phyloP scores from a whole-genome alignment of 2,329 filamentous ascomycete species.

The Phyllosticta citrichinensis region DNA sequence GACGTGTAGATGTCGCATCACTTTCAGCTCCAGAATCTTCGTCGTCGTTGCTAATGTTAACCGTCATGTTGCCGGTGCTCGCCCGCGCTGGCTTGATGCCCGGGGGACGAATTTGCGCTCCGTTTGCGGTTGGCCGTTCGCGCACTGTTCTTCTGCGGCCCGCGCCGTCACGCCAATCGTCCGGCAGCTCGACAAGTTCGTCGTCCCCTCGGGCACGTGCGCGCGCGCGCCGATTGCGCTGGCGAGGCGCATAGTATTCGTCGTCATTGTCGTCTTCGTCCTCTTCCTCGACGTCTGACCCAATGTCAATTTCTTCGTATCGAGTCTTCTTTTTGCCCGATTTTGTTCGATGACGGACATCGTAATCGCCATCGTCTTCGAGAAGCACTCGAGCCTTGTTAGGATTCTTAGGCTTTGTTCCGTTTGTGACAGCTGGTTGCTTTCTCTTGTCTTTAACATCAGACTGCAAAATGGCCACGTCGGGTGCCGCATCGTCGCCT shows the following conservation, averaged over 20 bases:
- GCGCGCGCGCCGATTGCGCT: conserved; percentile 1
- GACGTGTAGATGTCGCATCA: neutral
- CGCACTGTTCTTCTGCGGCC: conserved; percentile 20
- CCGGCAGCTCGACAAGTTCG: conserved; percentile 33
- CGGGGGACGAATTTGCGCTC: conserved; percentile 19
- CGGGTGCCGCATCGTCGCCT: conserved; percentile 16
- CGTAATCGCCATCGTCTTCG: conserved; percentile 33
- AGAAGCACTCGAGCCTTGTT: conserved; percentile 27
- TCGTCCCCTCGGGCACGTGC: neutral
- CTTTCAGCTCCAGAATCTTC: conserved; percentile 15
- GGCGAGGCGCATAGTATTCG: conserved; percentile 1
- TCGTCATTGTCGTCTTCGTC: conserved; percentile 21
- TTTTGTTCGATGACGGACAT: conserved; percentile 14
- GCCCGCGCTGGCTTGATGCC: conserved; percentile 17
- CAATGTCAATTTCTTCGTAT: conserved; percentile 38
- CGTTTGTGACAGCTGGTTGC: conserved; percentile 8
- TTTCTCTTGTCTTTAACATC: conserved; percentile 20
- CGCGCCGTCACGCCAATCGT: conserved; percentile 31
- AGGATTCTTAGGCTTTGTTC: conserved; percentile 21
- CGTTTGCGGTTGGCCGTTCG: conserved; percentile 15
- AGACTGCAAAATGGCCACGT: conserved; percentile 26
- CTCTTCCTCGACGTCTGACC: conserved; percentile 34
- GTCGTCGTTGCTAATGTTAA: conserved; percentile 21
- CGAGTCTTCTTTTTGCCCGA: conserved; percentile 14
- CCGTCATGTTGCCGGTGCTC: conserved; percentile 21